These are phyloP conservation scores for Gigaspora rosea DNA, from an alignment of 192 early-diverging fungal genomes.

Conservation along the genomic window DNA sequence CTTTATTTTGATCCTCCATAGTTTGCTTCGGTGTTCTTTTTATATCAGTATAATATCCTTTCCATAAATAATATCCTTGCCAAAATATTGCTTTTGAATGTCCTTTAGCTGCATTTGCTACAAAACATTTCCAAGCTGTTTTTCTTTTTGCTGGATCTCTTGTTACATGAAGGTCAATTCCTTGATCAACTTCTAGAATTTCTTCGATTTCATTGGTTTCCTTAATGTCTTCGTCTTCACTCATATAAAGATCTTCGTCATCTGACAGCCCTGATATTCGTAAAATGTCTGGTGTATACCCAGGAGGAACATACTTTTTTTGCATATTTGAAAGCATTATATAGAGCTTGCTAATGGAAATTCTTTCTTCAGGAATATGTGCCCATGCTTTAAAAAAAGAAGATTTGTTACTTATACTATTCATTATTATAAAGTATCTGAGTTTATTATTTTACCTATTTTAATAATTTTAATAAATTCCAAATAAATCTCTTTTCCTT, in stretches of 20 bases:
- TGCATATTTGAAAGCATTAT: background rate
- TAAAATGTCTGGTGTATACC: background rate
- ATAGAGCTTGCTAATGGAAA: too few relatives aligned
- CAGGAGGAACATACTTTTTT: too few relatives aligned
- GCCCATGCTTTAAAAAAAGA: too few relatives aligned
- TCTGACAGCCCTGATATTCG: too few relatives aligned
- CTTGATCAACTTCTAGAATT: background rate
- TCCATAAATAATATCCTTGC: constrained; percentile 24
- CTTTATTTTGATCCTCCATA: background rate
- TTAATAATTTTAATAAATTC: background rate
- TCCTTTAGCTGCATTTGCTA: background rate
- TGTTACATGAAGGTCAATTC: background rate
- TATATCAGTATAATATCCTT: background rate
- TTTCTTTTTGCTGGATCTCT: background rate
- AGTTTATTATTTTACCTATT: background rate
- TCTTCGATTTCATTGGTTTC: too few relatives aligned
- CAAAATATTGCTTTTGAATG: constrained; percentile 9
- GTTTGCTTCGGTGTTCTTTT: too few relatives aligned
- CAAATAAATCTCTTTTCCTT: background rate
- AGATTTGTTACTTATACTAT: too few relatives aligned
- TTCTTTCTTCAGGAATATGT: too few relatives aligned
- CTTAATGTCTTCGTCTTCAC: too few relatives aligned
- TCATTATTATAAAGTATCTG: too few relatives aligned
- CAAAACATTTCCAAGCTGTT: background rate
- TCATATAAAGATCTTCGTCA: too few relatives aligned